These are phyloP conservation scores for Vaccinium macrocarpon DNA, from an alignment of 148 eudicot genomes.

Conservation along the genomic window DNA sequence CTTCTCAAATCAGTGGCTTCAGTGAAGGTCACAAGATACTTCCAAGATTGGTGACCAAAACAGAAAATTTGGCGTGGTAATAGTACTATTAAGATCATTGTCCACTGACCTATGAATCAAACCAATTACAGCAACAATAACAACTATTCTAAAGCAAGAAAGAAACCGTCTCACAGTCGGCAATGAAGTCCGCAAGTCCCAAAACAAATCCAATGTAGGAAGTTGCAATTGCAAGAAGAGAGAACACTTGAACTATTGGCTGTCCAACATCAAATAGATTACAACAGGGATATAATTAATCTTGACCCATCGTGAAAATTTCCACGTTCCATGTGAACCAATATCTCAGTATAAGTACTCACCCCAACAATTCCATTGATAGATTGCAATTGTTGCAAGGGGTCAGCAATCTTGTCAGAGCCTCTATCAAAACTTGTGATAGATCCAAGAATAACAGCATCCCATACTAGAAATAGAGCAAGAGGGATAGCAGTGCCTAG, in stretches of 20 bases:
- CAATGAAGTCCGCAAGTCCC: constrained; percentile 88
- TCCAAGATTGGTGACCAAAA: background rate
- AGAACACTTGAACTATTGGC: constrained; percentile 86
- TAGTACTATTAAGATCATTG: background rate
- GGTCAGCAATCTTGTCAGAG: constrained; percentile 56
- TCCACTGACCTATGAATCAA: constrained; percentile 6
- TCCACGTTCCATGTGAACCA: background rate
- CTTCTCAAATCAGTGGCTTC: constrained; percentile 1
- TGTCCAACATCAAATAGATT: constrained; percentile 32
- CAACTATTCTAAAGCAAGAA: background rate
- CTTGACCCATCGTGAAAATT: background rate
- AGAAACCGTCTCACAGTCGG: constrained; percentile 63
- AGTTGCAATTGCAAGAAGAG: constrained; percentile 86
- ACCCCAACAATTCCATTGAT: constrained; percentile 80
- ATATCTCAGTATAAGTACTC: constrained; percentile 17
- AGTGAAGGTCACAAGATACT: background rate
- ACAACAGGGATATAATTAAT: constrained; percentile 9
- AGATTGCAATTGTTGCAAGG: constrained; percentile 67
- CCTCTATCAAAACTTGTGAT: constrained; percentile 40
- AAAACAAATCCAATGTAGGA: constrained; percentile 91
- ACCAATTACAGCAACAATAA: background rate
- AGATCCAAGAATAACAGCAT: constrained; percentile 89
- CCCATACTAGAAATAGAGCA: constrained; percentile 76
- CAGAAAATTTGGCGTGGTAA: background rate
- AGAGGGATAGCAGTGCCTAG: constrained; percentile 86